These are phyloP conservation scores for Hanseniaspora thailandica DNA, from an alignment of 805 yeast species.

Conservation along the genomic window DNA sequence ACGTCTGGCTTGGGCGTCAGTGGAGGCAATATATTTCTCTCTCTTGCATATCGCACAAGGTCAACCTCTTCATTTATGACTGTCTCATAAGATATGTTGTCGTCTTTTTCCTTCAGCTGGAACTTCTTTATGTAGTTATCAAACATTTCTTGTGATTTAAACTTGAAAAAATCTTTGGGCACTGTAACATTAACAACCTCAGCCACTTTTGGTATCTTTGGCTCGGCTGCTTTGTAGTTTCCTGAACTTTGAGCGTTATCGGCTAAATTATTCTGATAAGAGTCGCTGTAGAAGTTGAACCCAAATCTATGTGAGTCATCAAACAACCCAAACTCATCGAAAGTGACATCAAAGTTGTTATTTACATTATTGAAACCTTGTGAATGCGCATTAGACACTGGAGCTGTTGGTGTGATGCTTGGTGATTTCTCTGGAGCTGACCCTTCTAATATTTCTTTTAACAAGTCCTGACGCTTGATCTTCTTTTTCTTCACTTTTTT, in stretches of 20 bases:
- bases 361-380: neutral
- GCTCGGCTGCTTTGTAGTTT: neutral
- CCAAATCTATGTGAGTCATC: slow-evolving; percentile 13
- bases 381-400: neutral
- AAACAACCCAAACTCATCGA: neutral
- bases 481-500: slow-evolving; percentile 11
- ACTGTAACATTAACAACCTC: neutral
- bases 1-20: slow-evolving; percentile 3
- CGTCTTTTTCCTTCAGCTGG: neutral
- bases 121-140: neutral
- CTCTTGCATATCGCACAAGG: neutral
- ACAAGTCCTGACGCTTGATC: slow-evolving; percentile 10
- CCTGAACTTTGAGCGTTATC: neutral
- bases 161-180: neutral
- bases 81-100: neutral
- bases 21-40: neutral
- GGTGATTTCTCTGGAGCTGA: neutral
- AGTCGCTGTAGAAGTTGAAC: slow-evolving; percentile 1
- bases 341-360: neutral
- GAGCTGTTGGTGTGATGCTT: neutral
- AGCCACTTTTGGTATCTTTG: neutral
- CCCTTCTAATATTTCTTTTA: slow-evolving; percentile 10
- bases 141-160: neutral
- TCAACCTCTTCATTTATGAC: neutral
- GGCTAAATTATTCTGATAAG: neutral